phyloP scores from a whole-genome alignment of 495 filamentous ascomycete species.

The Hamigera avellanea region DNA sequence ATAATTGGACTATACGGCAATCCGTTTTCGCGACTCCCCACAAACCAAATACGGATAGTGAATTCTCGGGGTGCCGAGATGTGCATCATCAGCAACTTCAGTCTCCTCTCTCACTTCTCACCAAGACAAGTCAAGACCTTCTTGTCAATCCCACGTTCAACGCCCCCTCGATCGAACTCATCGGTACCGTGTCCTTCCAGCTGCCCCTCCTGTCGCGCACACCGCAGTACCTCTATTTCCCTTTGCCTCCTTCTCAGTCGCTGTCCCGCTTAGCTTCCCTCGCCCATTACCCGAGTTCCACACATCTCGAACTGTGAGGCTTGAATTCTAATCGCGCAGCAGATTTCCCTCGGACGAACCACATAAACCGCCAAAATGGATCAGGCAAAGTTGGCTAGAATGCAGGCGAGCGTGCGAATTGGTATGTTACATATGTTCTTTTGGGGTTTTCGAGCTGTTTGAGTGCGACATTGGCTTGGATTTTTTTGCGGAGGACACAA shows the following conservation, averaged over 20 bases:
- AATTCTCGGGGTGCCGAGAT: constrained; percentile 1
- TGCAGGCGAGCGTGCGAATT: constrained; percentile 46
- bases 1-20: too few species aligned
- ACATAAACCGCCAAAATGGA: constrained; percentile 33
- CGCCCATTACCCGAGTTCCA: constrained; percentile 1
- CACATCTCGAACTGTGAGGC: neutral
- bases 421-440: constrained; percentile 29
- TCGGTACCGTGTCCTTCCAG: neutral
- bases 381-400: constrained; percentile 45
- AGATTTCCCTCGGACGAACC: neutral
- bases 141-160: too few species aligned
- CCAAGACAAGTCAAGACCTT: too few species aligned
- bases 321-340: neutral
- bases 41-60: constrained; percentile 1
- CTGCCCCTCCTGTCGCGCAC: neutral
- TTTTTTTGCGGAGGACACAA: too few species aligned
- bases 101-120: neutral
- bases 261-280: neutral
- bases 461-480: neutral
- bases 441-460: neutral
- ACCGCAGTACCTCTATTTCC: too few species aligned
- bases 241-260: too few species aligned
- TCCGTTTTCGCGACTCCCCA: constrained; percentile 6
- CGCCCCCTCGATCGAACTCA: too few species aligned
- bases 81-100: neutral